Percentiles rank a stretch among this genome's conserved stretches.
Evolutionary conservation across 106 monocot species (phyloP).

Genomic region (Dendrobium officinale): DNA sequence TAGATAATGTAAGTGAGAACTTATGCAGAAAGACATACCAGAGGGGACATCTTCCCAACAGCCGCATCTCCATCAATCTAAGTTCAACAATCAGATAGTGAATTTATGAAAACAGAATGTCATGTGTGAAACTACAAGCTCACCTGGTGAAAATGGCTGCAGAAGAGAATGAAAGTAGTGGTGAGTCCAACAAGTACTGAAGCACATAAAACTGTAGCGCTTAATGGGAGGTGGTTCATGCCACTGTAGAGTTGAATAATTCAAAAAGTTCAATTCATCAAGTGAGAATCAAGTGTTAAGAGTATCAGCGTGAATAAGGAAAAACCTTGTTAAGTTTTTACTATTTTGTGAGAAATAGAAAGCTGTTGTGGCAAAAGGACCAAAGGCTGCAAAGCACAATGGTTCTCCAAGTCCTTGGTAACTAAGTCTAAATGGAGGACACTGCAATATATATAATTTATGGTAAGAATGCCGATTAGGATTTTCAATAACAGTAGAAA

Average conservation of each 20-base stretch:
- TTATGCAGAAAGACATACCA: slow-evolving; percentile 45
- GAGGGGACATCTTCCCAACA: slow-evolving; percentile 89
- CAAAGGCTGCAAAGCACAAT: slow-evolving; percentile 90
- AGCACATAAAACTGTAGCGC: slow-evolving; percentile 38
- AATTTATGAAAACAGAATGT: background rate
- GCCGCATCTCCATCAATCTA: slow-evolving; percentile 87
- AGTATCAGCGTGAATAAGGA: background rate
- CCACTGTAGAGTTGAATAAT: slow-evolving; percentile 23
- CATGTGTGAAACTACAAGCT: background rate
- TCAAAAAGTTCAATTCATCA: background rate
- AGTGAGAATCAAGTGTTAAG: too few species aligned
- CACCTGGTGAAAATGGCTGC: slow-evolving; percentile 99
- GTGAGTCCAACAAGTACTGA: slow-evolving; percentile 94
- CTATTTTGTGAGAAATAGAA: slow-evolving; percentile 72
- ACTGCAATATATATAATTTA: slow-evolving; percentile 28
- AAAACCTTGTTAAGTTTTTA: slow-evolving; percentile 30
- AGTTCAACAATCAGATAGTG: background rate
- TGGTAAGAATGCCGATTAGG: background rate
- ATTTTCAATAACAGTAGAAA: background rate
- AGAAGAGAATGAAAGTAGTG: slow-evolving; percentile 91
- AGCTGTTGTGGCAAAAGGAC: slow-evolving; percentile 94
- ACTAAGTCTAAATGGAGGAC: slow-evolving; percentile 89
- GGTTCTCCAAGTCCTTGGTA: slow-evolving; percentile 94
- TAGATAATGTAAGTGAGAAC: background rate
- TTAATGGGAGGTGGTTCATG: slow-evolving; percentile 38